These are phyloP conservation scores for Rhodotorula sp. DNA, from an alignment of 1,284 basidiomycete genomes.

Conservation along the genomic window DNA sequence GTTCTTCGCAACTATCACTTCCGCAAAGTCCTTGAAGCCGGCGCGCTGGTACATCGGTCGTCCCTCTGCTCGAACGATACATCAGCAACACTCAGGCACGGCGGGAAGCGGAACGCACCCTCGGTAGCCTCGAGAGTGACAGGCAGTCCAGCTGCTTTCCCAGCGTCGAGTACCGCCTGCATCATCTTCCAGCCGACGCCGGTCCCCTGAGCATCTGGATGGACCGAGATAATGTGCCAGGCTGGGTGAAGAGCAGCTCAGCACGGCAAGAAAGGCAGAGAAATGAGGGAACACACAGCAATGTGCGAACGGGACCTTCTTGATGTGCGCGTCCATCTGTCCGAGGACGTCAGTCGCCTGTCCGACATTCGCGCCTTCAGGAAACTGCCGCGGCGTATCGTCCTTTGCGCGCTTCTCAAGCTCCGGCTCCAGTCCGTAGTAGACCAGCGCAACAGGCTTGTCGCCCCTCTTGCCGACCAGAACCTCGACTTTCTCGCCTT, in stretches of 20 bases:
- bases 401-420: neutral
- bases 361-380: slow-evolving; percentile 6
- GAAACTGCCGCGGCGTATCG: neutral
- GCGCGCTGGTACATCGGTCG: no score
- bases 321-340: neutral
- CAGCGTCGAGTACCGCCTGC: slow-evolving; percentile 1
- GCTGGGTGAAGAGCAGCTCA: neutral
- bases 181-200: neutral
- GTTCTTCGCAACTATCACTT: no score
- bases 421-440: neutral
- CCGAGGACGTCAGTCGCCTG: neutral
- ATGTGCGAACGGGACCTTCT: neutral
- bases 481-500: neutral
- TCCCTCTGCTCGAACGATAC: no score
- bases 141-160: neutral
- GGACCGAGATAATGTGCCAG: neutral
- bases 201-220: neutral
- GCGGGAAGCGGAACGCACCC: no score
- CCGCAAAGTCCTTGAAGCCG: no score
- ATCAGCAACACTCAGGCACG: no score
- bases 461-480: neutral
- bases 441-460: neutral
- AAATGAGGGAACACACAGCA: neutral
- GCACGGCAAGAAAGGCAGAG: no score
- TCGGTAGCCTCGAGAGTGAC: neutral